A percentile compares a stretch with the other conserved stretches of the same genome.
Conservation (phyloP, 1,284 basidiomycete genomes). For the Rhodotorula sp. region DNA sequence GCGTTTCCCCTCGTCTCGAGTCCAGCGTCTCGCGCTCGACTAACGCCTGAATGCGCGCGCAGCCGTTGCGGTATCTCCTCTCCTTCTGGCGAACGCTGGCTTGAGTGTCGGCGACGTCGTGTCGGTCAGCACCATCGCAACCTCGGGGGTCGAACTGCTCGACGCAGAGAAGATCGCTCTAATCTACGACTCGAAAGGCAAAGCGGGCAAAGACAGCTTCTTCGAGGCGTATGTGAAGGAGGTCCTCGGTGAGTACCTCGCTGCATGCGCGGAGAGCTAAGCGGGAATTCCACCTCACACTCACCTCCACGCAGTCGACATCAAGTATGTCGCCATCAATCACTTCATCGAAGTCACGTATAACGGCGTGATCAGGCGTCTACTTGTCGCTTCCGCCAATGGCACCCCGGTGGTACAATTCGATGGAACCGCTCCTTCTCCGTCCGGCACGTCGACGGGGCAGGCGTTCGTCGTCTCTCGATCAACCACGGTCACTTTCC, state of each 20-base stretch:
- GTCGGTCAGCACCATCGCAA: conserved; percentile 31
- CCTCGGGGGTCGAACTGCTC: conserved; percentile 37
- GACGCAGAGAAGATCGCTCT: conserved; percentile 44
- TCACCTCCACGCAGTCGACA: conserved; percentile 58
- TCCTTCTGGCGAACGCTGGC: conserved; percentile 37
- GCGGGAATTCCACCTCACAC: not conserved
- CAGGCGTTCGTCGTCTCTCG: conserved; percentile 28
- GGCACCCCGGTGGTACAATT: not conserved
- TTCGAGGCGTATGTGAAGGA: conserved; percentile 52
- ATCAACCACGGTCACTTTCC: conserved; percentile 23
- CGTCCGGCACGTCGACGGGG: conserved; percentile 49
- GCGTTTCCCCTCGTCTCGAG: conserved; percentile 4
- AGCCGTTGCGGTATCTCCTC: conserved; percentile 34
- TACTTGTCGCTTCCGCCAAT: conserved; percentile 57
- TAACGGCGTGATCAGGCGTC: conserved; percentile 60
- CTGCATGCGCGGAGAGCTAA: not conserved
- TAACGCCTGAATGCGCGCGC: not conserved
- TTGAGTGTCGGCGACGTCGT: conserved; percentile 32
- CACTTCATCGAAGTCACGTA: conserved; percentile 65
- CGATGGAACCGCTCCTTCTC: not conserved
- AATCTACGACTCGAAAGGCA: conserved; percentile 28
- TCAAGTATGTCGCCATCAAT: conserved; percentile 65
- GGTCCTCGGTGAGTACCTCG: conserved; percentile 45
- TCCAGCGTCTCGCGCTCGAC: not conserved
- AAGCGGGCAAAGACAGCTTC: conserved; percentile 48